Base-by-base conservation (phyloP, 768 basidiomycete genomes). In the Xanthoconium purpureum region DNA sequence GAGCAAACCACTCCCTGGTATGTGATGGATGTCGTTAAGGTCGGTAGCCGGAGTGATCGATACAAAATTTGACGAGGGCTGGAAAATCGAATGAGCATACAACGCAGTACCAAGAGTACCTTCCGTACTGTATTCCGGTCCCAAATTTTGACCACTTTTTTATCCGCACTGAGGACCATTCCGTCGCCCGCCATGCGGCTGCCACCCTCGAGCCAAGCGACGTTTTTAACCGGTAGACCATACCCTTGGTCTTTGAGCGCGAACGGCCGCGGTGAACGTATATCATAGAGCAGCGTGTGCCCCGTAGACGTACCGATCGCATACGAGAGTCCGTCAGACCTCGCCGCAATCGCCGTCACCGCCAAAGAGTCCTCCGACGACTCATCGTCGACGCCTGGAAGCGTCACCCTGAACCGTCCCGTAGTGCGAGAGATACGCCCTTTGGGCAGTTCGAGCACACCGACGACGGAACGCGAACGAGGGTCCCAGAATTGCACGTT, bases 111-210 rank as follows among this genome's bases (percentile, higher is more conserved):
- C 40, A 51, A 46, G 6, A 6, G 29, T 18, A 47, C 5, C 33
- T 44, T 38, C 75, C 89, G 52, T 74, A 92, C 92, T 39, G 80
- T 81, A 71, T 89, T 83, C 52, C 87, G 83, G 67, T 94, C 90
- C 97, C 97, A 99, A 30, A 98, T 88, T 74, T 99, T 99, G 66
- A 98, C 82, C 29, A 99, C 96, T 71, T 98, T 98, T 72, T 87
- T 91, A 73, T 99, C 97, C 1, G 94, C 92, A 70, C 89, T 95
- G 52, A 95, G 77, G 17, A 99, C 82, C 77, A 94, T 83, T 1
- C 91, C 89, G 45, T 91, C 89, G 47, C 92, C 92, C 3, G 88
- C 89, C 85, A 89, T 91, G 62, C 80, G 78, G 51, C 79, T 83
- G 12, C 90, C 91, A 36, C 91, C 91, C 64, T 95, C 91, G 18